Base-by-base conservation (phyloP, 192 early-diverging fungal genomes). In the Dispira simplex region DNA sequence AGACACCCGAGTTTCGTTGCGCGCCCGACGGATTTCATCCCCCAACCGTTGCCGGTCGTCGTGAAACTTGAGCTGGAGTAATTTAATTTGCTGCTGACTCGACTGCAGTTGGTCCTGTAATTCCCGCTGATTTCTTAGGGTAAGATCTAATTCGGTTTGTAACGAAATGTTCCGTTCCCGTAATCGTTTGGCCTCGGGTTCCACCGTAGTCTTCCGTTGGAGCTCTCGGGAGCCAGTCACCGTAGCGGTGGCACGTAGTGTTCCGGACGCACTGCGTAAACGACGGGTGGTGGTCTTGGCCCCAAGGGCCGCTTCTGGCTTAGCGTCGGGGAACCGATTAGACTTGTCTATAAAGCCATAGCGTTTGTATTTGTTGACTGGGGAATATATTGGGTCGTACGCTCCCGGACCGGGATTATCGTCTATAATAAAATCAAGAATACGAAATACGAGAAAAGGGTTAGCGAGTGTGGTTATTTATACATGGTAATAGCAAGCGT, bases 361-460 rank as follows among this genome's bases (percentile, higher is more conserved):
- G 5, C 32, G 58, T 18, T 32, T 10, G 58, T 60, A 60, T 16
- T 27, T 18, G 43, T 60, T 60, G 14, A 44, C 8, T 0, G 58
- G 58, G 10, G 58, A 60, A 21, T 44, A 18, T 16, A 51, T 51
- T 28, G 58, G 58, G 21, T 60, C 21, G 58, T 60, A 60, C 21
- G 58, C 39, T 26, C 58, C 58, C 9, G 58, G 58, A 44, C 58
- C 58, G 1, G 58, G 58, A 27, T 5, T 60, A 43, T 60, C 58
- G 26, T 60, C 32, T 39, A 6, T 1, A 39, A 39, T 39, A 39
- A 39, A 4, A 39, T 6, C 32, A 39, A 39, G 32, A 39, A 6
- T 39, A 39, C 6, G 32, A 6, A 39, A 39, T 39, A 39, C 32
- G 6, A 4, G 32, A 6, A 39, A 39, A 39, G 6, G 6, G 32